Conservation (phyloP, 148 eudicot species). For the Selenicereus undatus region DNA sequence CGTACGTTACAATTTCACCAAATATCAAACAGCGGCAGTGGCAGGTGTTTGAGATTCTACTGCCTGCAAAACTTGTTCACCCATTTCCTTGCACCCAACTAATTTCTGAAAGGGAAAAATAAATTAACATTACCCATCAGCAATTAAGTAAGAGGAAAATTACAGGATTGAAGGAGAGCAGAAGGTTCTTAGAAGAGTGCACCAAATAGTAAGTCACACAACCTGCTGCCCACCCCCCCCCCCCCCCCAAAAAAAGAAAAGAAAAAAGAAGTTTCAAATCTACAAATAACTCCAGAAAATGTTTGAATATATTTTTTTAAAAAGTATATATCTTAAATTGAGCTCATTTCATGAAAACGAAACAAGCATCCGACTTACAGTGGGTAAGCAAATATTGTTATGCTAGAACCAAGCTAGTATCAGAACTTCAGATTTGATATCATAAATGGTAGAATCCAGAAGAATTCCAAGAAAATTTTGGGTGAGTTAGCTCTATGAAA, state of each 20-base stretch:
- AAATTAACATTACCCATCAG: neutral
- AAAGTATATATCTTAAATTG: neutral
- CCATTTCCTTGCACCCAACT: slow-evolving; percentile 98
- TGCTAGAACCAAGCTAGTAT: slow-evolving; percentile 4
- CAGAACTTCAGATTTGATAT: neutral
- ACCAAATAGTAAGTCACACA: too few relatives aligned
- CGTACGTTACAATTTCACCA: neutral
- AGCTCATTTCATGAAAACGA: neutral
- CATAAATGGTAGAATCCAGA: too few relatives aligned
- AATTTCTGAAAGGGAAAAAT: slow-evolving; percentile 50
- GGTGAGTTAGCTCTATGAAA: too few relatives aligned
- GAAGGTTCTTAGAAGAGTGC: neutral
- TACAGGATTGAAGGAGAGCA: neutral
- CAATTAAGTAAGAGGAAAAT: neutral
- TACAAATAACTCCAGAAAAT: too few relatives aligned
- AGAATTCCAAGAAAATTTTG: too few relatives aligned
- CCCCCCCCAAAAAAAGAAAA: neutral
- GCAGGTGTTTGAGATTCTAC: slow-evolving; percentile 57
- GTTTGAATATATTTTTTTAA: too few relatives aligned
- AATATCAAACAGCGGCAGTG: slow-evolving; percentile 36
- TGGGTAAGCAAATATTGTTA: neutral
- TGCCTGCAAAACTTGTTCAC: slow-evolving; percentile 77
- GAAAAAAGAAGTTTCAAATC: too few relatives aligned
- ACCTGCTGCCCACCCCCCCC: too few relatives aligned
- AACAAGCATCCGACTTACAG: neutral